Evolutionary conservation across 306 rosid genomes (phyloP).

Genomic region (Astragalus glycyphyllos): DNA sequence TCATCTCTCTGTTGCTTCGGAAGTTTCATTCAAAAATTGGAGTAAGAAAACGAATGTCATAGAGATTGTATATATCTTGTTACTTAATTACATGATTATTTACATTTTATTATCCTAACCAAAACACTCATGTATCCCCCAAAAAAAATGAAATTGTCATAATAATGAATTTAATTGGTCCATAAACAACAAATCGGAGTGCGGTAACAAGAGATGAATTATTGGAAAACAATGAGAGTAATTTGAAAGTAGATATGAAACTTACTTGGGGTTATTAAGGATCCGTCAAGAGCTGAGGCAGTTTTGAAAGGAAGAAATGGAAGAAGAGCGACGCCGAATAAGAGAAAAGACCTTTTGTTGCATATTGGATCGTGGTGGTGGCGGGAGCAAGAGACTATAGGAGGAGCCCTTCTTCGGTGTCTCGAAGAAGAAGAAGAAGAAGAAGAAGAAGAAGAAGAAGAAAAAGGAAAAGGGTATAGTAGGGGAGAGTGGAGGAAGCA

Average conservation of each 20-base stretch:
- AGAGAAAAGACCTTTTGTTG: conserved; percentile 62
- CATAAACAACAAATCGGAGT: no score
- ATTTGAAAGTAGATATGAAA: background rate
- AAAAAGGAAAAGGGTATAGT: conserved; percentile 42
- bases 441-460: conserved; percentile 46
- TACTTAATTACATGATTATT: no score
- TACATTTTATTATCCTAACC: no score
- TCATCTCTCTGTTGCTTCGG: no score
- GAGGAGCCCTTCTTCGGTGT: conserved; percentile 40
- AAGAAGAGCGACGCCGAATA: conserved; percentile 69
- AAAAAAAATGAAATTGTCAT: no score
- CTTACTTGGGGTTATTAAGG: conserved; percentile 40
- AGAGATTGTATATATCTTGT: no score
- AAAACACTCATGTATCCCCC: no score
- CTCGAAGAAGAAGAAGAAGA: conserved; percentile 37
- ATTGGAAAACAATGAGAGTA: background rate
- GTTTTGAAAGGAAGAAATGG: conserved; percentile 62
- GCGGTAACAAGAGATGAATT: no score
- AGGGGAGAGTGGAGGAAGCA: conserved; percentile 52
- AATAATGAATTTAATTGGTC: no score
- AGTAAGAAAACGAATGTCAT: no score
- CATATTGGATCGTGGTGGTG: conserved; percentile 43
- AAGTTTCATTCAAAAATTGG: no score
- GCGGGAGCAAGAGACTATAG: conserved; percentile 30
- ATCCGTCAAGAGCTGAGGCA: conserved; percentile 65